phyloP scores from a whole-genome alignment of 1,284 basidiomycete genomes.

The Coniferiporia weirii region DNA sequence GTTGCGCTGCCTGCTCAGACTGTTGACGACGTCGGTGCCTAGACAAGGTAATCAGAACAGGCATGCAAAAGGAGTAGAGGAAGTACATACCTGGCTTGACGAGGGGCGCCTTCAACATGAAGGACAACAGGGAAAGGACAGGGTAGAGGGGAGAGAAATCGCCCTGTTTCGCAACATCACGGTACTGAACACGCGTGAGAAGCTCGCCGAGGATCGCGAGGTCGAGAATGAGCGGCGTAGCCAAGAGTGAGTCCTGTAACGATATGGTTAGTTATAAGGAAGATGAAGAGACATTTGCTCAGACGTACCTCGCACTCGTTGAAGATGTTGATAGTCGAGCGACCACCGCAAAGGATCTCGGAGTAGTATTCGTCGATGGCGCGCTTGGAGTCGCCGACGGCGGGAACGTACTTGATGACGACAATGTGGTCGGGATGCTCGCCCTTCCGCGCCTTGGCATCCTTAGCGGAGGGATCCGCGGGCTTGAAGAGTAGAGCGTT shows the following conservation, averaged over 20 bases:
- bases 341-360: slow-evolving; percentile 82
- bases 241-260: slow-evolving; percentile 84
- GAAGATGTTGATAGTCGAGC: slow-evolving; percentile 88
- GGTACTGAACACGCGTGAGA: slow-evolving; percentile 89
- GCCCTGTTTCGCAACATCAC: slow-evolving; percentile 41
- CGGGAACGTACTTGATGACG: slow-evolving; percentile 92
- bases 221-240: slow-evolving; percentile 94
- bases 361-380: slow-evolving; percentile 99
- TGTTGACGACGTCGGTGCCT: slow-evolving; percentile 91
- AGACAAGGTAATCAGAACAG: slow-evolving; percentile 5
- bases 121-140: slow-evolving; percentile 84
- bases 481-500: slow-evolving; percentile 90
- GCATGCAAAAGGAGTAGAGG: neutral
- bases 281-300: neutral
- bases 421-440: slow-evolving; percentile 98
- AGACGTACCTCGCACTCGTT: slow-evolving; percentile 81
- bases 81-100: slow-evolving; percentile 79
- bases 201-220: slow-evolving; percentile 92
- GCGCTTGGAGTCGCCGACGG: slow-evolving; percentile 94
- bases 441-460: slow-evolving; percentile 67
- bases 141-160: slow-evolving; percentile 83
- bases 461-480: slow-evolving; percentile 48
- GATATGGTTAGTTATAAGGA: slow-evolving; percentile 14
- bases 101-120: slow-evolving; percentile 97
- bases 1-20: slow-evolving; percentile 89